Base-by-base conservation (phyloP, 768 basidiomycete genomes). In the Psilocybe sp. region DNA sequence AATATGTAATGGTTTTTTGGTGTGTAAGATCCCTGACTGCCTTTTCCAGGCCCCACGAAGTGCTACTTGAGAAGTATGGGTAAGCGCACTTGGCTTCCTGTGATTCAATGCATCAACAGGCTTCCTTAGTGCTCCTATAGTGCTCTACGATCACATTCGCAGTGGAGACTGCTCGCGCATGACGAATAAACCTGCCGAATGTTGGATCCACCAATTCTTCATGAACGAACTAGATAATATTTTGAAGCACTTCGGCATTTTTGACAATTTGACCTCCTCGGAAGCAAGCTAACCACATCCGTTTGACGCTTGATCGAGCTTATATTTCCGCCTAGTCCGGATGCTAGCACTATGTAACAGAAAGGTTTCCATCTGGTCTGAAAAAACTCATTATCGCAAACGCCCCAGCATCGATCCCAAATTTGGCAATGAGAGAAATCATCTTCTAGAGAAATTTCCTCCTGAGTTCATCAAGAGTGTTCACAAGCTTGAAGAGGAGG, bases 81-180 rank as follows among this genome's bases (percentile, higher is more conserved):
- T 48, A 39, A 11, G 47, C 38, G n/a, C n/a, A n/a, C n/a, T n/a
- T n/a, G n/a, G n/a, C n/a, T n/a, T n/a, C n/a, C n/a, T n/a, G n/a
- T n/a, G n/a, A n/a, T n/a, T n/a, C n/a, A n/a, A n/a, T n/a, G n/a
- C n/a, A n/a, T 6, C 12, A 10, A 32, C 13, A 42, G 43, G 48
- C 4, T 43, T 36, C 13, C 4, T 16, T 18, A 46, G 60, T 4
- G 49, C 51, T 19, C 75, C 78, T n/a, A 67, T 81, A 44, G 58
- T 81, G 31, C 64, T 78, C 45, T 81, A 80, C 59, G 76, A 80
- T 55, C 80, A 81, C 54, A 49, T 82, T 23, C 79, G 80, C 5
- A 69, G 66, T 56, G 77, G 77, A 13, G 53, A 55, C 14, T 81
- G 78, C 18, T 73, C 77, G 13, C 78, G 77, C 52, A 67, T 78